Conservation (phyloP, 306 rosid genomes). For the Castanea sativa region DNA sequence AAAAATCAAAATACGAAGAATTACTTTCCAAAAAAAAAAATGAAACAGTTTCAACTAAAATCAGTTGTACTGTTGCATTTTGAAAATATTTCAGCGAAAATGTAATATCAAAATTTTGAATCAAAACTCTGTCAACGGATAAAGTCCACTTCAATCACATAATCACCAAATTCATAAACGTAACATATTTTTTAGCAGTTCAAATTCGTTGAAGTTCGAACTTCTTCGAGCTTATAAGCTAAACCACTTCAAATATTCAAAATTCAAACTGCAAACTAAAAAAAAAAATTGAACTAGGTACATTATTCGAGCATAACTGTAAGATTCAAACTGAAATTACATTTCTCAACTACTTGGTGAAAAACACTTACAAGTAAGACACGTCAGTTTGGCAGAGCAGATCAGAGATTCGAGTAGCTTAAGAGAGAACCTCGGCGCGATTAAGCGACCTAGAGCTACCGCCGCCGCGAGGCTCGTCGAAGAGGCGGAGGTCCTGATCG, state of each 20-base stretch:
- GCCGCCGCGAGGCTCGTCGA: conserved; percentile 44
- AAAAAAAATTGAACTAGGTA: too few species aligned
- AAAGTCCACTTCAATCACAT: background rate
- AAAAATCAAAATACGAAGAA: background rate
- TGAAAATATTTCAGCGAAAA: background rate
- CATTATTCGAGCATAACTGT: background rate
- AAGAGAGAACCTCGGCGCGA: conserved; percentile 55
- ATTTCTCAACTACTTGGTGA: conserved; percentile 5
- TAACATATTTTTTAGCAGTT: background rate
- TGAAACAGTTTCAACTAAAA: background rate
- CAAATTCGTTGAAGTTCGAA: background rate
- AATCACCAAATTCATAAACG: background rate
- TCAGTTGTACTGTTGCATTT: background rate
- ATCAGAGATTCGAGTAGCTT: conserved; percentile 77
- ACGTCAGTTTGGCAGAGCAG: conserved; percentile 80
- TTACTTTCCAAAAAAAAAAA: too few species aligned
- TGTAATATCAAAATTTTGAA: background rate
- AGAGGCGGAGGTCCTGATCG: conserved; percentile 60
- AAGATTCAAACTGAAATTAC: background rate
- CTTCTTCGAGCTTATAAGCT: background rate
- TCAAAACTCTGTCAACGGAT: background rate
- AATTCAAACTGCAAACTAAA: too few species aligned
- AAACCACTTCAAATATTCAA: conserved; percentile 7
- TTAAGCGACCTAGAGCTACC: conserved; percentile 28
- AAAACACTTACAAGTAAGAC: conserved; percentile 73